Evolutionary conservation across 2,329 filamentous ascomycete genomes (phyloP).

Genomic region (Fusarium sp.): DNA sequence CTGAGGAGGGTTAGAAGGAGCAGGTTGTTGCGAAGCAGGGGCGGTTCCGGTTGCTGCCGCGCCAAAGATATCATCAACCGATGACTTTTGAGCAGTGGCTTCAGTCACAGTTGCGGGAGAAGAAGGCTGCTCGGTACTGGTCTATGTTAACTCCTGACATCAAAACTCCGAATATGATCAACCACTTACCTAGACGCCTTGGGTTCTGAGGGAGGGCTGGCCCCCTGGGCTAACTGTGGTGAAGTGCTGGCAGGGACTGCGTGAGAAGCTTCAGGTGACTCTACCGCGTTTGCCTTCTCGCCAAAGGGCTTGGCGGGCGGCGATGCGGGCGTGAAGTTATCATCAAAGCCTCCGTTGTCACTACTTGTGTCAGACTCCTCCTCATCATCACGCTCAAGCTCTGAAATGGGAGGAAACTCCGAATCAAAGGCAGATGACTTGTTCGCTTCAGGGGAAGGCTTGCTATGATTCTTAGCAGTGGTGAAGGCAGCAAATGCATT

Average conservation of each 20-base stretch:
- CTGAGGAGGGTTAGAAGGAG: slow-evolving; percentile 45
- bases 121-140: slow-evolving; percentile 44
- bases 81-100: slow-evolving; percentile 44
- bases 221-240: slow-evolving; percentile 40
- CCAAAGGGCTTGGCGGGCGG: slow-evolving; percentile 49
- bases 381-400: slow-evolving; percentile 76
- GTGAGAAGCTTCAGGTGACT: slow-evolving; percentile 10
- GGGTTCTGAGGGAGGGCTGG: slow-evolving; percentile 26
- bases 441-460: slow-evolving; percentile 51
- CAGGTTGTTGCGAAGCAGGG: slow-evolving; percentile 43
- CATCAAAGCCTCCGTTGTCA: slow-evolving; percentile 87
- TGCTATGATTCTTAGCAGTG: slow-evolving; percentile 60
- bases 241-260: slow-evolving; percentile 20
- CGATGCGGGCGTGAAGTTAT: slow-evolving; percentile 82
- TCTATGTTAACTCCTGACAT: slow-evolving; percentile 9
- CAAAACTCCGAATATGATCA: neutral
- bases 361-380: slow-evolving; percentile 80
- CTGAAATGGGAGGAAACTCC: slow-evolving; percentile 95
- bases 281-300: slow-evolving; percentile 31
- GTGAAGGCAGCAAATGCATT: slow-evolving; percentile 83
- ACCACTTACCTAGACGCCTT: slow-evolving; percentile 41
- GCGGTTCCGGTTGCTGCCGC: slow-evolving; percentile 41
- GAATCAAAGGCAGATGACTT: slow-evolving; percentile 67
- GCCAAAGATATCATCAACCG: slow-evolving; percentile 56
- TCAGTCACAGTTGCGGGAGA: slow-evolving; percentile 47